Conservation (phyloP, 306 rosid species). For the Elaeagnus macrophylla region DNA sequence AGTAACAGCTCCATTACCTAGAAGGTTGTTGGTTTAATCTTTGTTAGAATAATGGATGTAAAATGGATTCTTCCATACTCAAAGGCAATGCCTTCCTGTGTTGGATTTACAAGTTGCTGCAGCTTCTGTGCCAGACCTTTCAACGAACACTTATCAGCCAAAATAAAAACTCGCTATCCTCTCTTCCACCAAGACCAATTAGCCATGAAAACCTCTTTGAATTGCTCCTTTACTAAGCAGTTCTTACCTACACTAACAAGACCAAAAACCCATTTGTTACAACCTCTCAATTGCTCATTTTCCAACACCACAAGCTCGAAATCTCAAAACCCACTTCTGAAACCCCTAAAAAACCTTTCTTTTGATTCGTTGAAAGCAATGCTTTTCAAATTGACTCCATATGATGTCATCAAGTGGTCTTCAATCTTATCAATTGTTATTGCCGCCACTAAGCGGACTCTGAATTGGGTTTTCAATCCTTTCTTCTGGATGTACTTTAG, state of each 20-base stretch:
- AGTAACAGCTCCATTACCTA: too few relatives aligned
- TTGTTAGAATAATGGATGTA: slow-evolving; percentile 41
- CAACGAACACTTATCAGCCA: slow-evolving; percentile 35
- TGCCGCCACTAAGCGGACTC: slow-evolving; percentile 63
- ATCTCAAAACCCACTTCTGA: slow-evolving; percentile 39
- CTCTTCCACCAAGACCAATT: slow-evolving; percentile 23
- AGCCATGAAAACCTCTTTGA: slow-evolving; percentile 21
- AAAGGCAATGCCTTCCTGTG: slow-evolving; percentile 32
- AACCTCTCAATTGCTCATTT: slow-evolving; percentile 35
- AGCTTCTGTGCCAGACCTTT: slow-evolving; percentile 46
- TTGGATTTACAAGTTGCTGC: slow-evolving; percentile 20
- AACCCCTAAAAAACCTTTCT: slow-evolving; percentile 34
- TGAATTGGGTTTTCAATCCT: slow-evolving; percentile 53
- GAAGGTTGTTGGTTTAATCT: slow-evolving; percentile 9
- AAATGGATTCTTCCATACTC: slow-evolving; percentile 40
- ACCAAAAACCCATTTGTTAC: slow-evolving; percentile 23
- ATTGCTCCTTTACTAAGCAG: slow-evolving; percentile 15
- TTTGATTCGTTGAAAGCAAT: slow-evolving; percentile 45
- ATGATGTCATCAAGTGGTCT: slow-evolving; percentile 63
- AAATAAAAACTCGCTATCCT: slow-evolving; percentile 9
- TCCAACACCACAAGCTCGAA: slow-evolving; percentile 41
- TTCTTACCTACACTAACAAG: slow-evolving; percentile 15
- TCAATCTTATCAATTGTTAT: slow-evolving; percentile 42
- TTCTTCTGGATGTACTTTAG: slow-evolving; percentile 97
- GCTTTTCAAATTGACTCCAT: slow-evolving; percentile 55